Percentiles rank a stretch among this genome's conserved stretches.
These are phyloP conservation scores for Artemisia tridentata DNA, from an alignment of 129 eudicot genomes.

Conservation along the genomic window DNA sequence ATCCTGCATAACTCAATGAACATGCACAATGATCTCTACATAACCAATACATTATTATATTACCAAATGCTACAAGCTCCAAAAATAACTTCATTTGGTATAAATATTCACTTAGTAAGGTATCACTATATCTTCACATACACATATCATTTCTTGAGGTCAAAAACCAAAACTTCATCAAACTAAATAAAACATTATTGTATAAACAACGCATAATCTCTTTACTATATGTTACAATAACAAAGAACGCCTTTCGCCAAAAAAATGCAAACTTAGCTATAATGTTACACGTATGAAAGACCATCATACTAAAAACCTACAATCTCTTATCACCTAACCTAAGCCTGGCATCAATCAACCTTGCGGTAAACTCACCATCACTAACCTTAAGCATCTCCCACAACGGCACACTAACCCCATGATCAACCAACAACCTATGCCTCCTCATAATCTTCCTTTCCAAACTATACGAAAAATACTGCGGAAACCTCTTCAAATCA, in stretches of 20 bases:
- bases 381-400: constrained; percentile 74
- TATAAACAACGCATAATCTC: constrained; percentile 83
- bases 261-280: too few relatives aligned
- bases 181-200: constrained; percentile 20
- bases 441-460: constrained; percentile 75
- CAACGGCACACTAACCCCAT: constrained; percentile 51
- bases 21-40: neutral
- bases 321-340: constrained; percentile 33
- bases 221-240: constrained; percentile 39
- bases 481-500: constrained; percentile 81
- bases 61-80: constrained; percentile 16
- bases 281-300: neutral
- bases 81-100: neutral
- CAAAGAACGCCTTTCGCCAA: neutral
- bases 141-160: too few relatives aligned
- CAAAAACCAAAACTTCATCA: too few relatives aligned
- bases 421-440: constrained; percentile 49
- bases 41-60: neutral
- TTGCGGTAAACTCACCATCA: constrained; percentile 73
- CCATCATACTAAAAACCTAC: constrained; percentile 34
- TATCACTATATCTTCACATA: neutral
- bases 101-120: neutral
- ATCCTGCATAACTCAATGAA: neutral
- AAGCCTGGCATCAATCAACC: constrained; percentile 60
- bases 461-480: constrained; percentile 86